Evolutionary conservation across 495 filamentous ascomycete genomes (phyloP).

Genomic region (Penicillium canescens): DNA sequence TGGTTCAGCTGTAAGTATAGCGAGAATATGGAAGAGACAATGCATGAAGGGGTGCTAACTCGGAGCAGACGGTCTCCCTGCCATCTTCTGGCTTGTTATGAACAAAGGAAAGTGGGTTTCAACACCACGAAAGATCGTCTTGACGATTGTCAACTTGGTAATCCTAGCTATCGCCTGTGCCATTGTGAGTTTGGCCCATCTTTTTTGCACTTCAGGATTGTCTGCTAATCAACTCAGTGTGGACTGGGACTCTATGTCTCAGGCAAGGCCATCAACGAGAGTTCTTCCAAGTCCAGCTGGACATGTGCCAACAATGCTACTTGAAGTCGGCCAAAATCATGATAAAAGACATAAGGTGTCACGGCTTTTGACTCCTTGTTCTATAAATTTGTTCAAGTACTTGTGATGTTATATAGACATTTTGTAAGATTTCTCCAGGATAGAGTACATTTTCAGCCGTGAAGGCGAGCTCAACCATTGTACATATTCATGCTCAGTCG

Average conservation of each 20-base stretch:
- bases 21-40: neutral
- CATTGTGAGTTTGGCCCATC: conserved; percentile 24
- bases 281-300: conserved; percentile 30
- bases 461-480: too few species aligned
- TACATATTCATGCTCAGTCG: too few species aligned
- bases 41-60: conserved; percentile 1
- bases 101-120: conserved; percentile 50
- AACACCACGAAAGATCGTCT: conserved; percentile 41
- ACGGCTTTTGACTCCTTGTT: too few species aligned
- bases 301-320: conserved; percentile 33
- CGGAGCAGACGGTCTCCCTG: conserved; percentile 30
- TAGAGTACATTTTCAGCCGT: too few species aligned
- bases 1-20: conserved; percentile 40
- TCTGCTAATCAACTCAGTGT: conserved; percentile 26
- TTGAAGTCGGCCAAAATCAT: neutral
- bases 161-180: conserved; percentile 52
- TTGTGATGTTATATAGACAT: too few species aligned
- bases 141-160: conserved; percentile 47
- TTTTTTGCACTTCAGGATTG: neutral
- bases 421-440: too few species aligned
- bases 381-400: too few species aligned
- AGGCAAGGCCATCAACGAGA: conserved; percentile 36
- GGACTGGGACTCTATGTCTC: conserved; percentile 41
- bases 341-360: too few species aligned
- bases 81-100: conserved; percentile 47